Conservation (phyloP, 1,139 yeast genomes). For the Pichia sp. region DNA sequence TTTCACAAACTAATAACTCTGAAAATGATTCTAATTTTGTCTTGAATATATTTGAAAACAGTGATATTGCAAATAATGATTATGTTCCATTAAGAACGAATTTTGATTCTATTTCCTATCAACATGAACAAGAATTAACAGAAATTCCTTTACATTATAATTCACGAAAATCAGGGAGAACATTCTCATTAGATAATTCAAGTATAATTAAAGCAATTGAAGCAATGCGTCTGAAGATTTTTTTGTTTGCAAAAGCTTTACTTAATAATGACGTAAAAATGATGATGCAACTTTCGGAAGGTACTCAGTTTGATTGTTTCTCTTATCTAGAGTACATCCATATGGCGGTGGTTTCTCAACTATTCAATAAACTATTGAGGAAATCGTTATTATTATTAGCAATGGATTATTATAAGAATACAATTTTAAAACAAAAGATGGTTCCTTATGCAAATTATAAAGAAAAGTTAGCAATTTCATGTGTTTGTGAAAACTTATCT, state of each 20-base stretch:
- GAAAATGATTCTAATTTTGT: too few species aligned
- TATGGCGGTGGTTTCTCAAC: neutral
- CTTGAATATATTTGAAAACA: too few species aligned
- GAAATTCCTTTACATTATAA: neutral
- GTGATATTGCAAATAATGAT: too few species aligned
- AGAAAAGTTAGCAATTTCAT: constrained; percentile 6
- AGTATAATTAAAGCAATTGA: neutral
- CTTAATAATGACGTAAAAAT: constrained; percentile 1
- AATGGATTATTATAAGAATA: constrained; percentile 10
- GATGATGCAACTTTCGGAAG: too few species aligned
- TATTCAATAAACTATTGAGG: constrained; percentile 6
- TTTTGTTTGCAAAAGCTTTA: neutral
- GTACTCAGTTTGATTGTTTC: too few species aligned
- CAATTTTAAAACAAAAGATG: constrained; percentile 10
- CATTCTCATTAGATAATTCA: neutral
- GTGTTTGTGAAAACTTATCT: constrained; percentile 5
- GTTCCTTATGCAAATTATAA: neutral
- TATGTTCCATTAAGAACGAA: too few species aligned
- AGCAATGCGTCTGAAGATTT: too few species aligned
- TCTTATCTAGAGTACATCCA: neutral
- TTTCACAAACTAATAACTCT: too few species aligned
- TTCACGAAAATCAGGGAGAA: neutral
- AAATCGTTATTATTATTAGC: constrained; percentile 9
- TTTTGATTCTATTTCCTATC: too few species aligned
- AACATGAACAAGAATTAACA: too few species aligned